phyloP scores from a whole-genome alignment of 768 basidiomycete genomes.

The Leccinum subgranulosum region DNA sequence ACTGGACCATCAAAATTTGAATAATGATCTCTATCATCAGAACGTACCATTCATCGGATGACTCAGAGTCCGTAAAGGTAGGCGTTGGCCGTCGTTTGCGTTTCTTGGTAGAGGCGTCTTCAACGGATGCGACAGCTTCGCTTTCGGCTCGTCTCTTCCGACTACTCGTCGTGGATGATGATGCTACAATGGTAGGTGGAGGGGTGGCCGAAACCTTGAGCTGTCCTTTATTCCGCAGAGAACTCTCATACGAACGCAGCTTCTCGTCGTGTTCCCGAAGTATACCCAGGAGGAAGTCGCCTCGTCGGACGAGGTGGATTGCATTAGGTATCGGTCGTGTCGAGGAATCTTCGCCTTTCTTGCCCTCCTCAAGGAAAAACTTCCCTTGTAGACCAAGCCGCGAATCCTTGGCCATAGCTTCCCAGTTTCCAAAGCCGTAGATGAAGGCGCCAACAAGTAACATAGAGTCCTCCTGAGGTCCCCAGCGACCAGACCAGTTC shows the following conservation, averaged over 20 bases:
- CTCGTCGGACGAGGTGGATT: constrained; percentile 95
- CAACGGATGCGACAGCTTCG: constrained; percentile 78
- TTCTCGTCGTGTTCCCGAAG: constrained; percentile 89
- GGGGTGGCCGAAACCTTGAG: constrained; percentile 73
- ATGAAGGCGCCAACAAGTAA: constrained; percentile 89
- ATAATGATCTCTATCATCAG: background rate
- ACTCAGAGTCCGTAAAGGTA: constrained; percentile 92
- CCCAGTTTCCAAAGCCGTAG: constrained; percentile 98
- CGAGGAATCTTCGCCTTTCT: constrained; percentile 84
- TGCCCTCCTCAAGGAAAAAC: constrained; percentile 97
- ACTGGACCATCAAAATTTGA: constrained; percentile 5
- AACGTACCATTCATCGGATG: constrained; percentile 85
- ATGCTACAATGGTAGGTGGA: constrained; percentile 67
- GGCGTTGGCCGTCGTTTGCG: constrained; percentile 94
- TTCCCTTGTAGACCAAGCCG: constrained; percentile 83
- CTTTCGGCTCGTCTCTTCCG: constrained; percentile 81
- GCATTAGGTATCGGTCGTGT: constrained; percentile 93
- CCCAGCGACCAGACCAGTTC: constrained; percentile 97
- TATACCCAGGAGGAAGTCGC: constrained; percentile 86
- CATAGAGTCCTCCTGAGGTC: constrained; percentile 88
- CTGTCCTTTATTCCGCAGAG: constrained; percentile 66
- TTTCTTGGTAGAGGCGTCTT: constrained; percentile 64
- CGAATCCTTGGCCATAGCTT: constrained; percentile 86
- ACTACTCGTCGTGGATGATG: constrained; percentile 56
- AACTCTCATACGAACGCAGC: constrained; percentile 83